Evolutionary conservation across 2,329 filamentous ascomycete genomes (phyloP), one percentile per base, ranked within the genome.

Genomic region (Gremmenia infestans): DNA sequence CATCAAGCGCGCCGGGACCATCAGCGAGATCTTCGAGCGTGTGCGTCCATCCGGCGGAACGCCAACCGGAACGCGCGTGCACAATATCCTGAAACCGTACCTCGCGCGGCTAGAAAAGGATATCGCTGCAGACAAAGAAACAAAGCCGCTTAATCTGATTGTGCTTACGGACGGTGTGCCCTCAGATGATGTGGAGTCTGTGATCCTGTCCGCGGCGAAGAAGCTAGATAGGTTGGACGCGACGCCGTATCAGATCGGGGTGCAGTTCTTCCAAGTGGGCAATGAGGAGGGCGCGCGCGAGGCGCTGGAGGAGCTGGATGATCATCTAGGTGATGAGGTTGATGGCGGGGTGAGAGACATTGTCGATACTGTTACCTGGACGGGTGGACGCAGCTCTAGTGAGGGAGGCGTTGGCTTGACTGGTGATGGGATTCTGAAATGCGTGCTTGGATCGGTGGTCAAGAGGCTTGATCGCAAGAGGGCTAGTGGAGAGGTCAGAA

Each of bases 221-320:
- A 85, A 82, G 67, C 81, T 97, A 35, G 87, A 94, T 66, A 72
- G 72, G 51, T 70, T 88, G 7, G 79, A 85, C 8, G 91, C 91
- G 0, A 83, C 87, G 4, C 79, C 85, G 0, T 88, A 88, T 77
- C 94, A 97, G 74, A 77, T 97, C 8, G 93, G 93, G 36, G 83
- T 97, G 55, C 93, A 97, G 71, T 97, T 97, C 76, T 96, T 97
- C 77, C 93, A 97, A 73, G 88, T 97, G 46, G 93, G 94, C 55
- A 79, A 81, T 50, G 89, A 96, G 63, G 68, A 73, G 0, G 75
- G 72, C 0, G 93, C 92, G 0, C 77, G 78, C 1, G 72, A 78
- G 62, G 83, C 87, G 54, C 76, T 97, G 40, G 75, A 81, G 63
- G 78, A 85, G 48, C 77, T 97, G 7, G 93, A 97, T 68, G 89